These are phyloP conservation scores for Bidens hawaiensis DNA, from an alignment of 140 eudicot species.

Conservation along the genomic window DNA sequence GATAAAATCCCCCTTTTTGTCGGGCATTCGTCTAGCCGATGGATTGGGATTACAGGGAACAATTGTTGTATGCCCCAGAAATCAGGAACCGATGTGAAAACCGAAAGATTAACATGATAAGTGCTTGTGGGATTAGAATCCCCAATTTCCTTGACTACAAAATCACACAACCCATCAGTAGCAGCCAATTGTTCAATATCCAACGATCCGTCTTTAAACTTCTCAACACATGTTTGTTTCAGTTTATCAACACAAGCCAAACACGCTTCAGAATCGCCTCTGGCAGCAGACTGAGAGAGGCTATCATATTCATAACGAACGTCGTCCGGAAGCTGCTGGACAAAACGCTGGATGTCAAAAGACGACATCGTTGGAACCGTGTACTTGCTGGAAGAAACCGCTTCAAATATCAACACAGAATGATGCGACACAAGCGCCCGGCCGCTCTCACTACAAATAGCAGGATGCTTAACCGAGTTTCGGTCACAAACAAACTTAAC, in stretches of 20 bases:
- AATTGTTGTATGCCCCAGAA: constrained; percentile 88
- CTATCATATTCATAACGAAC: constrained; percentile 58
- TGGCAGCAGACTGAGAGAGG: constrained; percentile 48
- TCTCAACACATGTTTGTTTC: constrained; percentile 76
- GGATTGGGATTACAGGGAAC: constrained; percentile 89
- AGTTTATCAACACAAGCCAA: constrained; percentile 61
- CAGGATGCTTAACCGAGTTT: constrained; percentile 68
- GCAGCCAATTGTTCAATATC: constrained; percentile 83
- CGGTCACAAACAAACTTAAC: constrained; percentile 63
- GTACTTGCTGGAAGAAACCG: constrained; percentile 51
- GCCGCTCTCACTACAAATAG: constrained; percentile 89
- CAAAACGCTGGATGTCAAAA: constrained; percentile 40
- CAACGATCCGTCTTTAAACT: constrained; percentile 75
- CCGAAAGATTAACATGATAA: constrained; percentile 74
- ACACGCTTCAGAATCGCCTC: constrained; percentile 72
- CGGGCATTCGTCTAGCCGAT: constrained; percentile 65
- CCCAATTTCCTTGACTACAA: constrained; percentile 62
- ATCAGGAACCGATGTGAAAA: constrained; percentile 95
- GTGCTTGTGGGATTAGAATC: constrained; percentile 59
- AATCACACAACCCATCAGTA: constrained; percentile 75
- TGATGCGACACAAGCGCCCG: constrained; percentile 95
- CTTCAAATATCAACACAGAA: constrained; percentile 76
- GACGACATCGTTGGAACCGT: constrained; percentile 44
- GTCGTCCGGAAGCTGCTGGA: constrained; percentile 57
- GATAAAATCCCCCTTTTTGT: constrained; percentile 58